Conservation (phyloP, 2,329 filamentous ascomycete genomes). For the Xylariaceae sp. region DNA sequence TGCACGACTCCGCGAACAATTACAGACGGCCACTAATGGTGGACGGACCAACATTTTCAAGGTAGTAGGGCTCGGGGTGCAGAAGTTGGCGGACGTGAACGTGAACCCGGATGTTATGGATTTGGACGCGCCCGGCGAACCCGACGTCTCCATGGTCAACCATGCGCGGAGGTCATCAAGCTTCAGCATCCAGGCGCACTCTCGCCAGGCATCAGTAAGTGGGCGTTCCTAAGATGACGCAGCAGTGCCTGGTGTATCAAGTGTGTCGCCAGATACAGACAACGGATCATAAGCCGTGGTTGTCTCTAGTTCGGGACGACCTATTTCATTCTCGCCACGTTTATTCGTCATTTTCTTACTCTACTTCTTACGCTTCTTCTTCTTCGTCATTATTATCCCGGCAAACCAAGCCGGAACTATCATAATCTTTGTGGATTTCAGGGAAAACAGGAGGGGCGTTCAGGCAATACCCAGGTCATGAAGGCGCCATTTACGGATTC, state of each 20-base stretch:
- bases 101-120: constrained; percentile 42
- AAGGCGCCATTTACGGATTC: neutral
- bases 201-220: constrained; percentile 43
- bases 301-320: too few species aligned
- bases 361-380: too few species aligned
- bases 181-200: constrained; percentile 41
- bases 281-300: too few species aligned
- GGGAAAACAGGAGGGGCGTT: constrained; percentile 9
- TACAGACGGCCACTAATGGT: constrained; percentile 61
- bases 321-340: too few species aligned
- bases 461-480: constrained; percentile 5
- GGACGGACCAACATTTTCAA: constrained; percentile 62
- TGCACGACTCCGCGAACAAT: constrained; percentile 58
- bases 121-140: constrained; percentile 53
- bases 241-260: neutral
- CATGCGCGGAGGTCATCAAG: constrained; percentile 41
- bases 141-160: constrained; percentile 41
- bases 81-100: constrained; percentile 47
- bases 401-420: neutral
- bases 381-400: too few species aligned
- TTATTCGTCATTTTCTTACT: too few species aligned
- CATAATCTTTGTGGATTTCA: neutral
- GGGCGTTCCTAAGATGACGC: constrained; percentile 38
- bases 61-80: constrained; percentile 51
- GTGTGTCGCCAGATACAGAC: neutral